Conservation (phyloP, 179 eudicot species). For the Beta macrorhiza region DNA sequence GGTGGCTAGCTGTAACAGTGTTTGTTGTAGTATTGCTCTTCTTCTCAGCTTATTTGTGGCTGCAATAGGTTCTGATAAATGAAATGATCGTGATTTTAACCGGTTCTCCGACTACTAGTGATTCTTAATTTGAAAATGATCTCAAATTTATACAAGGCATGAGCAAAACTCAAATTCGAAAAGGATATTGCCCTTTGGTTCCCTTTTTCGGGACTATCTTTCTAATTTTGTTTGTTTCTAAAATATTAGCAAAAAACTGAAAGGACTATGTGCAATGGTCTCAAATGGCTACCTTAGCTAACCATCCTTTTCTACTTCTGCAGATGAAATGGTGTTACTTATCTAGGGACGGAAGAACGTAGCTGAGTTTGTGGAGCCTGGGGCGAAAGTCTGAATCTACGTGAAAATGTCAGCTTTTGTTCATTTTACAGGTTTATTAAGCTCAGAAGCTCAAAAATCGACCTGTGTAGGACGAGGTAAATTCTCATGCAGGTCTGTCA, state of each 20-base stretch:
- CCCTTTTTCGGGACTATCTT: too few species aligned
- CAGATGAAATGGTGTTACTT: constrained; percentile 9
- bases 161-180: too few species aligned
- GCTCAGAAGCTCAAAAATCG: constrained; percentile 16
- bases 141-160: too few species aligned
- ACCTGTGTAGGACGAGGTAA: constrained; percentile 9
- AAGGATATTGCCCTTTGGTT: too few species aligned
- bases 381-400: constrained; percentile 11
- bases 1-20: neutral
- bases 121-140: too few species aligned
- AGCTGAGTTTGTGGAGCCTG: constrained; percentile 4
- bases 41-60: too few species aligned
- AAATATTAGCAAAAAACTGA: neutral
- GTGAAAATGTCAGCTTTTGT: constrained; percentile 10
- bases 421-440: constrained; percentile 1
- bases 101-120: too few species aligned
- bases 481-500: constrained; percentile 5
- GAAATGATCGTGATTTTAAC: too few species aligned
- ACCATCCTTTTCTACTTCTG: constrained; percentile 1
- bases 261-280: neutral
- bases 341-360: neutral
- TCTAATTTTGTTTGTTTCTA: neutral
- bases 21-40: too few species aligned
- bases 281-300: too few species aligned
- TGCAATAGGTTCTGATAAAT: too few species aligned